phyloP scores from a whole-genome alignment of 2,329 filamentous ascomycete genomes.

The Penicillium olsonii region DNA sequence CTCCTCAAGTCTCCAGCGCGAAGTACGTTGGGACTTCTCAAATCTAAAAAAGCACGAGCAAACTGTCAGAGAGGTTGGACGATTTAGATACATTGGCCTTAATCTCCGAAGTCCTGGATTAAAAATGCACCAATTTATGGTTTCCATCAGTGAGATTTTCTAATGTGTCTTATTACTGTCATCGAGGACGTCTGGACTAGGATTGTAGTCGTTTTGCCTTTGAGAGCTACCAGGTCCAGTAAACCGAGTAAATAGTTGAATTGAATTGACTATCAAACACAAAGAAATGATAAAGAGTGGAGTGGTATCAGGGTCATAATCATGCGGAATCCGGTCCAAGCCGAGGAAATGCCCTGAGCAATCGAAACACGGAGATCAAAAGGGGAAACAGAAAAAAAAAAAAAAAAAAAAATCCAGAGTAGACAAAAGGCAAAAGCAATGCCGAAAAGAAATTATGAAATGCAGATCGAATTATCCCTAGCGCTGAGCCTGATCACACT shows the following conservation, averaged over 20 bases:
- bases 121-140: no score
- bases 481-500: conserved; percentile 57
- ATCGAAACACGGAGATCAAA: conserved; percentile 1
- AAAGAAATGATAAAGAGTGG: conserved; percentile 18
- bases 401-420: conserved; percentile 2
- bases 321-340: conserved; percentile 7
- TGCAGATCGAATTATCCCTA: neutral
- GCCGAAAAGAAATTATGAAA: conserved; percentile 3
- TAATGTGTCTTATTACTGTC: no score
- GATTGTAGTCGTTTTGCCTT: no score
- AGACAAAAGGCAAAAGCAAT: conserved; percentile 1
- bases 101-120: no score
- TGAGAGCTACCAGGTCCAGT: no score
- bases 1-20: neutral
- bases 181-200: no score
- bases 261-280: conserved; percentile 1
- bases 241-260: neutral
- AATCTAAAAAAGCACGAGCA: no score
- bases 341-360: conserved; percentile 9
- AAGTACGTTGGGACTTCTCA: neutral
- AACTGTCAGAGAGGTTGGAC: no score
- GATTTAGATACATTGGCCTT: no score
- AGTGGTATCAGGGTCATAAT: conserved; percentile 27
- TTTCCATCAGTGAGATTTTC: no score
- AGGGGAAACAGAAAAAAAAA: conserved; percentile 12